Evolutionary conservation across 1,284 basidiomycete genomes (phyloP).

Genomic region (Golubevia pallescens): DNA sequence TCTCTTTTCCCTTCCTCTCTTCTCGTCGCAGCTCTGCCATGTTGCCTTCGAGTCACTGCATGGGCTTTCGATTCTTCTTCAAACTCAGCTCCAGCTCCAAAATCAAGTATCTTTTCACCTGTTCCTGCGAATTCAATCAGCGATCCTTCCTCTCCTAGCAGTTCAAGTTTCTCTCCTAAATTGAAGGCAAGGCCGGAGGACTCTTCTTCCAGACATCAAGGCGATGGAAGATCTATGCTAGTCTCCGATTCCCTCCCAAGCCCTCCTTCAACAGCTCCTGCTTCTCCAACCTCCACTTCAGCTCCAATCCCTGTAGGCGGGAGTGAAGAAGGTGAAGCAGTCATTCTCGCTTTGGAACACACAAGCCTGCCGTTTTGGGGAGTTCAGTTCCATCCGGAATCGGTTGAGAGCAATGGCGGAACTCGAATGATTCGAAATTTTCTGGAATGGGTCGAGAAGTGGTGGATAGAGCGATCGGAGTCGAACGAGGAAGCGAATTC

Average conservation of each 20-base stretch:
- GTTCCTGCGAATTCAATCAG: no score
- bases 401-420: constrained; percentile 43
- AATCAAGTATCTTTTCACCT: no score
- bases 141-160: no score
- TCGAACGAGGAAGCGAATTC: not conserved
- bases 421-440: constrained; percentile 46
- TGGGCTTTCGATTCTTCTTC: constrained; percentile 56
- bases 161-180: no score
- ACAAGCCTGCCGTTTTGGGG: constrained; percentile 75
- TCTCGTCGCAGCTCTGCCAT: constrained; percentile 65
- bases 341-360: constrained; percentile 54
- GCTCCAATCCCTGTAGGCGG: not conserved
- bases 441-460: constrained; percentile 22
- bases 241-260: constrained; percentile 15
- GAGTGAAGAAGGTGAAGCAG: constrained; percentile 9
- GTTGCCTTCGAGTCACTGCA: constrained; percentile 67
- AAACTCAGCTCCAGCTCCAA: constrained; percentile 13
- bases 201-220: no score
- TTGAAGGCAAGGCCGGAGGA: no score
- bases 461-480: constrained; percentile 19
- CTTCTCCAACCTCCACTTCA: constrained; percentile 6
- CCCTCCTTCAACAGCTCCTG: constrained; percentile 14
- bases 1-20: not conserved
- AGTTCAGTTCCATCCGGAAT: constrained; percentile 90
- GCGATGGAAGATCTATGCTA: not conserved